Conservation (phyloP, 306 rosid genomes). For the Fagus crenata region DNA sequence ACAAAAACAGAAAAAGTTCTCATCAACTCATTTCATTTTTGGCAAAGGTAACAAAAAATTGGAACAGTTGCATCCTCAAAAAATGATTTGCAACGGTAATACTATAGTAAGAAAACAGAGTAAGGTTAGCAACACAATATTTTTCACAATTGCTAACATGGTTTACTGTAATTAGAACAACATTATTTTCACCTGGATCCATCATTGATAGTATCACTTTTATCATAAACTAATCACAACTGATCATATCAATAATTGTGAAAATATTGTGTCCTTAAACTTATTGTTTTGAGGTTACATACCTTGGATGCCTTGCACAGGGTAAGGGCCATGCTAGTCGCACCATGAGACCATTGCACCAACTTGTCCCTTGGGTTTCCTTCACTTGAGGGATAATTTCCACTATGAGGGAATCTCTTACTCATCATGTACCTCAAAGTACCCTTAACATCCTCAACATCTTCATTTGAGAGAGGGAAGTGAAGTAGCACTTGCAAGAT, state of each 20-base stretch:
- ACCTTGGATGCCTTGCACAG: slow-evolving; percentile 90
- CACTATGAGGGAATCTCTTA: slow-evolving; percentile 76
- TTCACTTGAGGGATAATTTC: slow-evolving; percentile 94
- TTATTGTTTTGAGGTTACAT: neutral
- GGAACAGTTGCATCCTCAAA: neutral
- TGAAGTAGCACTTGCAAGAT: slow-evolving; percentile 76
- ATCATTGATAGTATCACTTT: no score
- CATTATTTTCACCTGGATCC: no score
- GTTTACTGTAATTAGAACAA: no score
- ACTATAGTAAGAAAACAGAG: neutral
- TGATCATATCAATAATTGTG: no score
- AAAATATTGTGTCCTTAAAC: no score
- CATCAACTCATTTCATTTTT: neutral
- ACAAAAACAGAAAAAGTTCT: neutral
- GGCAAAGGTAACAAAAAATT: neutral
- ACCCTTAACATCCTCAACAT: slow-evolving; percentile 74
- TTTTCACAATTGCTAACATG: no score
- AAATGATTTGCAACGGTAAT: neutral
- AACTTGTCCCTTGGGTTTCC: slow-evolving; percentile 80
- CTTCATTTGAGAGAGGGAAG: slow-evolving; percentile 62
- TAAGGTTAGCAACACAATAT: neutral
- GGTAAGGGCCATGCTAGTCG: slow-evolving; percentile 81
- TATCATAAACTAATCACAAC: no score
- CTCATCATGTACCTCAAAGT: slow-evolving; percentile 75
- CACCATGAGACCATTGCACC: slow-evolving; percentile 93